Evolutionary conservation across 2,329 filamentous ascomycete species (phyloP), one percentile per base, ranked within the genome.

Genomic region (Cryphonectria japonica): DNA sequence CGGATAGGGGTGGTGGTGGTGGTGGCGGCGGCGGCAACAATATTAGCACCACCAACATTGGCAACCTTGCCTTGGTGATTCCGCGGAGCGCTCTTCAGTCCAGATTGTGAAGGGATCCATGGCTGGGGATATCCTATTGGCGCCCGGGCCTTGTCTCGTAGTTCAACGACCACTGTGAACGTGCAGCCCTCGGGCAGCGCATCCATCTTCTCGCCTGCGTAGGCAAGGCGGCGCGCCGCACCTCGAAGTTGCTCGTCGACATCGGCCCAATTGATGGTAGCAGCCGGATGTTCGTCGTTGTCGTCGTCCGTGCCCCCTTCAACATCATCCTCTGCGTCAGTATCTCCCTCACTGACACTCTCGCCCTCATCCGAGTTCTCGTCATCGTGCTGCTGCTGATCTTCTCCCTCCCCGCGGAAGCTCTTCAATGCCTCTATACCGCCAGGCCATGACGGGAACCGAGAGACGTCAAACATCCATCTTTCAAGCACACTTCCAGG

Each of bases 101-200:
- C 82, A 3, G 85, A 82, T 66, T 87, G 82, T 0, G 86, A 86
- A 0, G 88, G 87, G 37, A 91, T 85, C 88, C 88, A 91, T 46
- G 85, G 82, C 77, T 90, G 88, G 0, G 88, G 87, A 75, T 90
- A 85, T 68, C 85, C 85, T 73, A 90, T 88, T 0, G 89, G 89
- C 13, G 87, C 84, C 14, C 85, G 80, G 0, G 84, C 85, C 57
- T 89, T 85, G 32, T 91, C 87, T 54, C 87, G 88, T 74, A 95
- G 78, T 79, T 95, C 93, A 57, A 95, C 86, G 0, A 90, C 91
- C n/a, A 95, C 79, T 0, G 92, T 93, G 79, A 93, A 95, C 0
- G 91, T 92, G 78, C 92, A 94, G 1, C 87, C 86, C 1, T 84
- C 80, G 0, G 92, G 91, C 32, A 94, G 78, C 0, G 85, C 80